Conservation (phyloP, 805 yeast genomes). For the Hanseniaspora guilliermondii region DNA sequence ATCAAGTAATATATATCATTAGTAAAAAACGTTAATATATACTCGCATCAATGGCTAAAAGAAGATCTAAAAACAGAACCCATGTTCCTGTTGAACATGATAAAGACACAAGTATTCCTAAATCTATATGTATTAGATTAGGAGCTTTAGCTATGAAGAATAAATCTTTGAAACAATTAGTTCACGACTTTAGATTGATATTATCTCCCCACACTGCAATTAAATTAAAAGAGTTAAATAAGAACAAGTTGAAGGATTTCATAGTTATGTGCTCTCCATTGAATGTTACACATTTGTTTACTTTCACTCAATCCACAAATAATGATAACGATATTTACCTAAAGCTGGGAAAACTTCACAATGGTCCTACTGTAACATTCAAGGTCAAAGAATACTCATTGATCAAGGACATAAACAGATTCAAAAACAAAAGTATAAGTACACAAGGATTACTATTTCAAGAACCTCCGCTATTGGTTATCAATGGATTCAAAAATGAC, state of each 20-base stretch:
- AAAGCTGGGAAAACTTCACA: slow-evolving; percentile 74
- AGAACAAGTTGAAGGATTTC: slow-evolving; percentile 79
- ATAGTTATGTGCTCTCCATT: slow-evolving; percentile 98
- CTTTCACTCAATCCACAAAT: slow-evolving; percentile 69
- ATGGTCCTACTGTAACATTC: slow-evolving; percentile 89
- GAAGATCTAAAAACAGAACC: slow-evolving; percentile 72
- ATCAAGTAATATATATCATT: too few relatives aligned
- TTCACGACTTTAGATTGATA: slow-evolving; percentile 70
- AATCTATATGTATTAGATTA: slow-evolving; percentile 85
- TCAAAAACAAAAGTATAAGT: slow-evolving; percentile 66
- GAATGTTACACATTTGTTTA: slow-evolving; percentile 77
- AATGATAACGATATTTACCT: slow-evolving; percentile 64
- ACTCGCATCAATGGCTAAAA: slow-evolving; percentile 34
- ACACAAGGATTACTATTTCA: slow-evolving; percentile 44
- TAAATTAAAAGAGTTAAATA: slow-evolving; percentile 70
- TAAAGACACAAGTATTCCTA: slow-evolving; percentile 62
- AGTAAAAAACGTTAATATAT: too few relatives aligned
- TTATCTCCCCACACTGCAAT: slow-evolving; percentile 98
- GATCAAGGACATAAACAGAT: slow-evolving; percentile 61
- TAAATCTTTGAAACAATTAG: slow-evolving; percentile 72
- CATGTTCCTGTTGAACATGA: slow-evolving; percentile 55
- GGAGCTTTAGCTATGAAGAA: slow-evolving; percentile 48
- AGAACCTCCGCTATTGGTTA: slow-evolving; percentile 78
- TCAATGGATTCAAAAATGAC: slow-evolving; percentile 63
- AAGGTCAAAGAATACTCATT: slow-evolving; percentile 64